Conservation (phyloP, 2,329 filamentous ascomycete species). For the Periconia sp. region DNA sequence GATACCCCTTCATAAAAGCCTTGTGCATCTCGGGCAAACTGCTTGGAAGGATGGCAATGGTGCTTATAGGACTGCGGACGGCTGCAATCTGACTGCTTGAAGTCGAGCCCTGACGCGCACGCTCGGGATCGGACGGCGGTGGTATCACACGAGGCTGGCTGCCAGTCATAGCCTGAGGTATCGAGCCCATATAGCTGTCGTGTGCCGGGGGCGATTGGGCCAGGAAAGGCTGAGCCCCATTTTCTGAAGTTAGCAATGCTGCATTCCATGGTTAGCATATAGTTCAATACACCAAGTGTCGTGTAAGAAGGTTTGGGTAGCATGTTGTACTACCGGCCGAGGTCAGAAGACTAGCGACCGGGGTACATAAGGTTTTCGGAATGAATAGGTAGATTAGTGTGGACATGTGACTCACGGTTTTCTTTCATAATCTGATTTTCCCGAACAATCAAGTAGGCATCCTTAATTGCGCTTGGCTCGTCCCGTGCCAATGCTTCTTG, state of each 20-base stretch:
- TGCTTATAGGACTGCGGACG: conserved; percentile 64
- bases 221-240: conserved; percentile 60
- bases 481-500: conserved; percentile 90
- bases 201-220: conserved; percentile 63
- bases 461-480: conserved; percentile 97
- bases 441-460: conserved; percentile 96
- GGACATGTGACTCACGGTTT: conserved; percentile 71
- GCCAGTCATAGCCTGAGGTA: conserved; percentile 41
- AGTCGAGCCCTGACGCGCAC: conserved; percentile 52
- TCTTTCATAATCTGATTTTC: conserved; percentile 98
- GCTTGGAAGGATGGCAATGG: conserved; percentile 89
- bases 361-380: conserved; percentile 7
- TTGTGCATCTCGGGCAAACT: conserved; percentile 90
- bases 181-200: conserved; percentile 43
- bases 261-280: conserved; percentile 16
- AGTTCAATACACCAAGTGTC: neutral
- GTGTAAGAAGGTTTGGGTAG: conserved; percentile 4
- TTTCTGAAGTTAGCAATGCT: conserved; percentile 62
- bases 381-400: conserved; percentile 6
- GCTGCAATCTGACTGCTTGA: conserved; percentile 46
- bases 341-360: conserved; percentile 15
- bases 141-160: conserved; percentile 42
- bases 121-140: conserved; percentile 42
- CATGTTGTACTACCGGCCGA: conserved; percentile 13
- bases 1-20: conserved; percentile 79